Evolutionary conservation across 352 stramenopile species (phyloP).

Genomic region (Pythium biforme): DNA sequence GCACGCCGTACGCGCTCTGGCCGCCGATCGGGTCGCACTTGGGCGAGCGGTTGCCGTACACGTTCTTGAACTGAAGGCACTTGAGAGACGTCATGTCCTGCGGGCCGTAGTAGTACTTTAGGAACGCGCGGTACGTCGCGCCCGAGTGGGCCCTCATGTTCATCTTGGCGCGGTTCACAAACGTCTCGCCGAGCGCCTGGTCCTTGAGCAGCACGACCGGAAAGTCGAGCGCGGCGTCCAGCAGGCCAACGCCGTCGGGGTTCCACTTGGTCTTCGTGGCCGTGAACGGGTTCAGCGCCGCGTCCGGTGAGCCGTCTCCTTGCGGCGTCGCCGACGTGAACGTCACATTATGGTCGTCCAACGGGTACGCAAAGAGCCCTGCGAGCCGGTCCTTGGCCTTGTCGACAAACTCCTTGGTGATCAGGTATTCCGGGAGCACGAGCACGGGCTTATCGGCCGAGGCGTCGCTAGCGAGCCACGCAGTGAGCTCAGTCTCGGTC

Average conservation of each 20-base stretch:
- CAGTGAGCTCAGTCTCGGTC: conserved; percentile 38
- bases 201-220: conserved; percentile 67
- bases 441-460: conserved; percentile 50
- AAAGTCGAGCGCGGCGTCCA: conserved; percentile 47
- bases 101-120: conserved; percentile 86
- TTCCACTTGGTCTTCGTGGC: conserved; percentile 68
- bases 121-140: conserved; percentile 69
- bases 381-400: conserved; percentile 38
- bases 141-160: conserved; percentile 46
- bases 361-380: conserved; percentile 62
- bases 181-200: conserved; percentile 33
- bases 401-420: conserved; percentile 38
- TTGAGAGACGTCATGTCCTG: conserved; percentile 66
- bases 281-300: conserved; percentile 65
- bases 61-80: conserved; percentile 76
- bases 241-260: conserved; percentile 43
- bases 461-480: conserved; percentile 36
- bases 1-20: conserved; percentile 68
- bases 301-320: conserved; percentile 56
- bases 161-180: conserved; percentile 52
- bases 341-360: conserved; percentile 39
- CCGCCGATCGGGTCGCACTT: conserved; percentile 80
- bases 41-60: conserved; percentile 58
- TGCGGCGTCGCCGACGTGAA: conserved; percentile 61
- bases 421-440: conserved; percentile 61